phyloP scores from a whole-genome alignment of 202 grass and related monocot species.

The Panicum virgatum region DNA sequence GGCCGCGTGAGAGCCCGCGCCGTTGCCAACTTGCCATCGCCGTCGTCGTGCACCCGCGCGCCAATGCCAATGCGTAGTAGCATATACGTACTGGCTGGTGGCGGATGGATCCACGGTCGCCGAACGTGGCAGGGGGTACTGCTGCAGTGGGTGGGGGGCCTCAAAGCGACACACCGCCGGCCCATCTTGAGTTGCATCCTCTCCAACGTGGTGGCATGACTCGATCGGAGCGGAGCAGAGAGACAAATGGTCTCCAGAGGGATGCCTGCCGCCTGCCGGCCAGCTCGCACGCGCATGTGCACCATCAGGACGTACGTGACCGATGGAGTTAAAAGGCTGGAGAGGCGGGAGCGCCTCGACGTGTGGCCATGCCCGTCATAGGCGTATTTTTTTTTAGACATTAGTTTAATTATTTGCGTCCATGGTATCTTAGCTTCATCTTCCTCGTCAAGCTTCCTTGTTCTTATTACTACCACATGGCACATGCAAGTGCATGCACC shows the following conservation, averaged over 20 bases:
- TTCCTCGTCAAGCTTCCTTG: constrained; percentile 19
- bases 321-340: constrained; percentile 29
- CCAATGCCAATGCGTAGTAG: not conserved
- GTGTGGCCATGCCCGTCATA: constrained; percentile 24
- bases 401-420: not conserved
- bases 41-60: not conserved
- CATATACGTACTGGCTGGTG: not conserved
- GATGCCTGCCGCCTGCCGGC: constrained; percentile 16
- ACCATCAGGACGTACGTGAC: constrained; percentile 23
- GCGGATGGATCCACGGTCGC: not conserved
- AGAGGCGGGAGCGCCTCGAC: too few relatives aligned
- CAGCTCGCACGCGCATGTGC: constrained; percentile 34
- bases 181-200: not conserved
- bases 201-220: constrained; percentile 18
- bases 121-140: constrained; percentile 37
- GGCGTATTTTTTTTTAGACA: not conserved
- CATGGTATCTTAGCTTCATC: constrained; percentile 3
- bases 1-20: not conserved
- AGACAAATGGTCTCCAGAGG: constrained; percentile 13
- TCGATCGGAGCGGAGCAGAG: not conserved
- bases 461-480: not conserved
- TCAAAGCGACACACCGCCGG: constrained; percentile 23
- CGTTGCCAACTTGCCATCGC: too few relatives aligned
- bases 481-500: not conserved
- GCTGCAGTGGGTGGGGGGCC: constrained; percentile 12